Evolutionary conservation across 352 stramenopile species (phyloP).

Genomic region (Plasmopara halstedii): DNA sequence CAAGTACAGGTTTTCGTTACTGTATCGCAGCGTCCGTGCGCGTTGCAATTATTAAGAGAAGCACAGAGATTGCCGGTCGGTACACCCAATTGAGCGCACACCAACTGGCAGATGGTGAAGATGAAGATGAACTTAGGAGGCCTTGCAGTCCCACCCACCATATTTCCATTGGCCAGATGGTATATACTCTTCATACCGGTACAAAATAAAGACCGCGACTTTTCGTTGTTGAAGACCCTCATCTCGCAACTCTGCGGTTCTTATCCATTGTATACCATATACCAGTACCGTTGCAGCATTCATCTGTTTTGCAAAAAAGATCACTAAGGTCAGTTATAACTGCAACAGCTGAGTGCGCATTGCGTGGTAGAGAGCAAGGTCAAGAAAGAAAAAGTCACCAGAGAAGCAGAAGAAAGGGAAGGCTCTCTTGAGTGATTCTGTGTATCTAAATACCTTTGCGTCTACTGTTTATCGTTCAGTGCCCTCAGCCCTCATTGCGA

Average conservation of each 20-base stretch:
- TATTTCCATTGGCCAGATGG: slow-evolving; percentile 8
- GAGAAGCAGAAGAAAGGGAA: too few species aligned
- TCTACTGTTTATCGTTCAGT: slow-evolving; percentile 1
- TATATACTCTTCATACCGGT: slow-evolving; percentile 6
- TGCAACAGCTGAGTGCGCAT: slow-evolving; percentile 7
- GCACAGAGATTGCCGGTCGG: slow-evolving; percentile 65
- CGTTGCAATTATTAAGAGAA: slow-evolving; percentile 81
- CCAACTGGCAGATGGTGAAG: slow-evolving; percentile 1
- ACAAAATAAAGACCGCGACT: slow-evolving; percentile 4
- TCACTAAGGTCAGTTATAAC: slow-evolving; percentile 18
- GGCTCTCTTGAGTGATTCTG: background rate
- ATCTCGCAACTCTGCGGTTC: slow-evolving; percentile 1
- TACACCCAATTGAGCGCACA: slow-evolving; percentile 38
- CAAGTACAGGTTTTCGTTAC: slow-evolving; percentile 82
- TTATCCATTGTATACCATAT: background rate
- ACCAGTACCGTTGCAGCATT: background rate
- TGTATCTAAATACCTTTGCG: background rate
- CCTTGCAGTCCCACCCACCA: background rate
- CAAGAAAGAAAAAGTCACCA: slow-evolving; percentile 7
- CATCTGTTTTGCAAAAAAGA: slow-evolving; percentile 11
- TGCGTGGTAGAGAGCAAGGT: slow-evolving; percentile 18
- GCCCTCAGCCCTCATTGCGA: slow-evolving; percentile 8
- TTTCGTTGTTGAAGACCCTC: slow-evolving; percentile 3
- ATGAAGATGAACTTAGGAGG: background rate
- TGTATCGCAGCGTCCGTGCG: slow-evolving; percentile 80